A percentile compares a stretch with the other conserved stretches of the same genome.
Evolutionary conservation across 176 grass and related monocot genomes (phyloP).

Genomic region (Oryza officinalis): DNA sequence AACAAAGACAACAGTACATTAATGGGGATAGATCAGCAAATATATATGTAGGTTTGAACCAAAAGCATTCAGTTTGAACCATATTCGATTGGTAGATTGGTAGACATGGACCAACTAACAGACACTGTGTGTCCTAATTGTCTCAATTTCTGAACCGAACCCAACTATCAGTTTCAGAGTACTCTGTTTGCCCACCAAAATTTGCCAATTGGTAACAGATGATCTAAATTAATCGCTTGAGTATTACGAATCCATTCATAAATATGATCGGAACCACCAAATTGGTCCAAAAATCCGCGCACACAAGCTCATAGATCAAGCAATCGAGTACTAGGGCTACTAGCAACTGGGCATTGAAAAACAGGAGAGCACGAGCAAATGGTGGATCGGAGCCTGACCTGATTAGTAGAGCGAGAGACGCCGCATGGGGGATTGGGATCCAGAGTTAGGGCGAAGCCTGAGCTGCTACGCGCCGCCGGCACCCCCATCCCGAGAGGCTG

Average conservation of each 20-base stretch:
- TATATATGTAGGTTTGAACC: not conserved
- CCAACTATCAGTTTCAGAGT: not conserved
- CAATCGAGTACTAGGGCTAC: not conserved
- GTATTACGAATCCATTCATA: not conserved
- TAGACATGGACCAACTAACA: not conserved
- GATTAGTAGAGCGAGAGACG: not conserved
- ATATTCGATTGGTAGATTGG: not conserved
- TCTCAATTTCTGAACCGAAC: not conserved
- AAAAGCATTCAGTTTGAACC: not conserved
- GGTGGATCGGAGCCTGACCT: not conserved
- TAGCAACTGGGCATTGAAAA: not conserved
- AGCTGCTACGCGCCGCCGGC: not conserved
- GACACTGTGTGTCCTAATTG: too few species aligned
- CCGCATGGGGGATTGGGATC: not conserved
- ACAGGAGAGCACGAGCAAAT: not conserved
- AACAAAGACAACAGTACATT: not conserved
- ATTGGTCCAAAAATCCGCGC: not conserved
- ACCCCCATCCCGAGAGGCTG: not conserved
- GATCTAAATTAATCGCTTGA: not conserved
- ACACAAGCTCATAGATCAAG: not conserved
- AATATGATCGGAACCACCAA: not conserved
- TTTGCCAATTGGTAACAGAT: not conserved
- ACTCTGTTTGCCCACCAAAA: not conserved
- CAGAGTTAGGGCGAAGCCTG: not conserved
- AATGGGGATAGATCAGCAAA: not conserved